phyloP scores from a whole-genome alignment of 192 early-diverging fungal genomes.

The Dispira simplex region DNA sequence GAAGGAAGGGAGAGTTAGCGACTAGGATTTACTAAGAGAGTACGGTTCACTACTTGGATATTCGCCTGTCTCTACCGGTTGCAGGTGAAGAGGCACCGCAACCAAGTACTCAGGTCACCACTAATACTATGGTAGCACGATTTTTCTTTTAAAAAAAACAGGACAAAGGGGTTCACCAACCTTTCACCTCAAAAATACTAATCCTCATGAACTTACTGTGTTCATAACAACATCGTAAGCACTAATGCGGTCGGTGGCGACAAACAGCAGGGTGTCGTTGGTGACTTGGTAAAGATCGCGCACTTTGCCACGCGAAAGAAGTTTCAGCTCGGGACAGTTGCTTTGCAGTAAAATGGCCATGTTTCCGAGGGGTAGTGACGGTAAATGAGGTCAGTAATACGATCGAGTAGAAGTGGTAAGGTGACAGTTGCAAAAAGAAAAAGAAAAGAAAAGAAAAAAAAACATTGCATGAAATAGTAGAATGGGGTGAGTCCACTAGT shows the following conservation, averaged over 20 bases:
- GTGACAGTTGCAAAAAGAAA: too few relatives aligned
- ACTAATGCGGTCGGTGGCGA: conserved; percentile 94
- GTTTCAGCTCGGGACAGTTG: conserved; percentile 82
- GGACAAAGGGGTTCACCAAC: neutral
- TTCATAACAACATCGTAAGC: conserved; percentile 99
- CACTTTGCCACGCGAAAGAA: conserved; percentile 90
- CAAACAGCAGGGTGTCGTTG: conserved; percentile 75
- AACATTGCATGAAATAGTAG: too few relatives aligned
- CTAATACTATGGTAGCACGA: too few relatives aligned
- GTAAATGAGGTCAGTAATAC: neutral
- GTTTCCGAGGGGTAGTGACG: neutral
- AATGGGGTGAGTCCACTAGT: too few relatives aligned
- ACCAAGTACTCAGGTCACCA: too few relatives aligned
- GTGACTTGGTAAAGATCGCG: conserved; percentile 94
- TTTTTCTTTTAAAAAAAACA: neutral
- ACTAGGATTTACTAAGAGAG: too few relatives aligned
- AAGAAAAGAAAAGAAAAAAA: too few relatives aligned
- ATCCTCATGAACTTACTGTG: conserved; percentile 41
- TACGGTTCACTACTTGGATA: too few relatives aligned
- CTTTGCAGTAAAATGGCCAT: conserved; percentile 36
- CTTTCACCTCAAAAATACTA: neutral
- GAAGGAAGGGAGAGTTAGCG: too few relatives aligned
- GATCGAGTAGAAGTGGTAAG: too few relatives aligned
- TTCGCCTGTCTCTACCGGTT: too few relatives aligned
- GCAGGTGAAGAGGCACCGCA: too few relatives aligned